These are phyloP conservation scores for Spironucleus salmonicida DNA, from an alignment of 208 protist species.

Conservation along the genomic window DNA sequence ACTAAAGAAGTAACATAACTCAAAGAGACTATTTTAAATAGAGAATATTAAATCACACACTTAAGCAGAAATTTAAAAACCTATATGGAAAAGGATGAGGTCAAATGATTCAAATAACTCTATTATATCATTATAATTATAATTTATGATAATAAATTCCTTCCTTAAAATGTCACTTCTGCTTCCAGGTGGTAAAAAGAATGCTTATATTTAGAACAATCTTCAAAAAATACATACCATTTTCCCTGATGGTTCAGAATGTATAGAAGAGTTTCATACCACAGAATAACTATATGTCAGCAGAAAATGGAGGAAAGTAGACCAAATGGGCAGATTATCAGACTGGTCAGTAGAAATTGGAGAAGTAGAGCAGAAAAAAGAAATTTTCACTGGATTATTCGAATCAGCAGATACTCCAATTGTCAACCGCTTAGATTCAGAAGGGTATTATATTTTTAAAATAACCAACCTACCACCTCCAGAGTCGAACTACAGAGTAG, in stretches of 20 bases:
- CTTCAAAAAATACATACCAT: background rate
- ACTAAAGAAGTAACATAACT: too few species aligned
- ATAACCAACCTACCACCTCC: conserved; percentile 17
- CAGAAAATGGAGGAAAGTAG: background rate
- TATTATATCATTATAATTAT: too few species aligned
- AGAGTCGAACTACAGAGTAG: background rate
- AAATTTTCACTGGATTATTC: conserved; percentile 6
- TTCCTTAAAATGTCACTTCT: too few species aligned
- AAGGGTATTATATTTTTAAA: background rate
- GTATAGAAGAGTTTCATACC: conserved; percentile 7
- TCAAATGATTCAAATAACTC: too few species aligned
- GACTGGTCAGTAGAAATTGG: background rate
- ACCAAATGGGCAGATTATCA: background rate
- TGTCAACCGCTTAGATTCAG: background rate
- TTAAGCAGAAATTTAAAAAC: too few species aligned
- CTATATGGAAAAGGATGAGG: too few species aligned
- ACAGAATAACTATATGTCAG: background rate
- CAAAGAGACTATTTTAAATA: too few species aligned
- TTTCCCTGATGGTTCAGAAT: background rate
- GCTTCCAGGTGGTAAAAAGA: conserved; percentile 17
- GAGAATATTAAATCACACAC: too few species aligned
- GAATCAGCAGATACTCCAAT: background rate
- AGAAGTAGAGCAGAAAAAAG: background rate
- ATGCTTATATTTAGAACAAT: background rate
- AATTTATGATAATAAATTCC: too few species aligned